These are phyloP conservation scores for Marvania coccoides DNA, from an alignment of 139 green algal species.

Conservation along the genomic window DNA sequence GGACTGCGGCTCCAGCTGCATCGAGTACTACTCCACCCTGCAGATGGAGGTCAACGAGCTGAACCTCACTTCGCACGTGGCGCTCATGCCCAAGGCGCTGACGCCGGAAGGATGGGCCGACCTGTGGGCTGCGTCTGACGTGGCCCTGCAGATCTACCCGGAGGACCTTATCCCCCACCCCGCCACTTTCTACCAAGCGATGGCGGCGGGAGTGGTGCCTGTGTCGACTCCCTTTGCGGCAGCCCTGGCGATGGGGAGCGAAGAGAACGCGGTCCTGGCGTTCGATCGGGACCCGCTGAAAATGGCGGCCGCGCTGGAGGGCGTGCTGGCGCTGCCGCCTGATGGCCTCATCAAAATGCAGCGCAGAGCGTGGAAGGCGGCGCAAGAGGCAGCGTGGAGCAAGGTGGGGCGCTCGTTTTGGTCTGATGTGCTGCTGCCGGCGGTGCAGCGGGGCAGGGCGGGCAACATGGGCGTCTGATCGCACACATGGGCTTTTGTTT, in stretches of 20 bases:
- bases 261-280: not conserved
- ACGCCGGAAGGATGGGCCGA: not conserved
- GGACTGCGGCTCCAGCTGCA: not conserved
- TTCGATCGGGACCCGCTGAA: not conserved
- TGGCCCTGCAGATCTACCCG: not conserved
- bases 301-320: not conserved
- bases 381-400: not conserved
- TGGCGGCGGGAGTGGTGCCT: not conserved
- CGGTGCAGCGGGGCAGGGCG: not conserved
- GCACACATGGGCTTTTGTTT: not conserved
- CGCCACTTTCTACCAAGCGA: constrained; percentile 1
- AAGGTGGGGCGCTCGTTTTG: not conserved
- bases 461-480: not conserved
- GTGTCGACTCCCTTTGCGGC: not conserved
- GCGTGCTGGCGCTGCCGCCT: not conserved
- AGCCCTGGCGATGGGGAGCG: not conserved
- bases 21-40: not conserved
- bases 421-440: not conserved
- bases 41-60: not conserved
- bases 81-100: not conserved
- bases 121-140: not conserved
- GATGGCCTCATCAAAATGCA: not conserved
- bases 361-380: not conserved
- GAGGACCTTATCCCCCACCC: constrained; percentile 1
- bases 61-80: not conserved